Conservation (phyloP, 331 rosid genomes). For the Acacia concinna region DNA sequence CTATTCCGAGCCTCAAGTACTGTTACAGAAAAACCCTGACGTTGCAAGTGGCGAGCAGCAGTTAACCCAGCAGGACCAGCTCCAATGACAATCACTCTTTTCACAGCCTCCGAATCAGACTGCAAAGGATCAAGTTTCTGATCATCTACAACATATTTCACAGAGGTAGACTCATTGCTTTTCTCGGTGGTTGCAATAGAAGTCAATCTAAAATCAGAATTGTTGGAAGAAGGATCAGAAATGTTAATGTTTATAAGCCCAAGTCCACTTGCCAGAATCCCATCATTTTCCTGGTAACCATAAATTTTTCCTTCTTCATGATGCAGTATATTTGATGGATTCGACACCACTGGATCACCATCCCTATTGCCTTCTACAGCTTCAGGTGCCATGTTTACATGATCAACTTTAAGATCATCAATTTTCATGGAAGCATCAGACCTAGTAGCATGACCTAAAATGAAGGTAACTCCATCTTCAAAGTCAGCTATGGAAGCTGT, state of each 20-base stretch:
- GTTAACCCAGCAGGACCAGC: slow-evolving; percentile 99
- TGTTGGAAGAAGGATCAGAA: slow-evolving; percentile 40
- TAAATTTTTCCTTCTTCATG: slow-evolving; percentile 39
- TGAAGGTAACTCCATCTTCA: slow-evolving; percentile 92
- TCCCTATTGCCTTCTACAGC: slow-evolving; percentile 38
- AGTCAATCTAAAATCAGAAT: slow-evolving; percentile 40
- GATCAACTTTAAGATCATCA: slow-evolving; percentile 34
- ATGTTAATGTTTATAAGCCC: slow-evolving; percentile 36
- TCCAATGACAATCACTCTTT: slow-evolving; percentile 81
- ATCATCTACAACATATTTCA: slow-evolving; percentile 42
- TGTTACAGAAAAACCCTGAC: slow-evolving; percentile 83
- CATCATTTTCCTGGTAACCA: slow-evolving; percentile 42
- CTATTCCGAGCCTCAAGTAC: slow-evolving; percentile 92
- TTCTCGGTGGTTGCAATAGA: slow-evolving; percentile 44
- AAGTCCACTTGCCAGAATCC: slow-evolving; percentile 36
- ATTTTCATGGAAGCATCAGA: slow-evolving; percentile 47
- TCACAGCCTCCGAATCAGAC: slow-evolving; percentile 51
- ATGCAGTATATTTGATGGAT: slow-evolving; percentile 38
- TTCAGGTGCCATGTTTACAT: slow-evolving; percentile 38
- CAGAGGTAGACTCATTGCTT: slow-evolving; percentile 38
- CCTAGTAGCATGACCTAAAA: slow-evolving; percentile 67
- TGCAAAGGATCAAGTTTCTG: slow-evolving; percentile 37
- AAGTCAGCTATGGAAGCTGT: slow-evolving; percentile 75
- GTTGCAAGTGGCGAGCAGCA: slow-evolving; percentile 95
- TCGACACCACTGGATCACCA: slow-evolving; percentile 27